phyloP scores from a whole-genome alignment of 306 rosid species.

The Lotus japonicus region DNA sequence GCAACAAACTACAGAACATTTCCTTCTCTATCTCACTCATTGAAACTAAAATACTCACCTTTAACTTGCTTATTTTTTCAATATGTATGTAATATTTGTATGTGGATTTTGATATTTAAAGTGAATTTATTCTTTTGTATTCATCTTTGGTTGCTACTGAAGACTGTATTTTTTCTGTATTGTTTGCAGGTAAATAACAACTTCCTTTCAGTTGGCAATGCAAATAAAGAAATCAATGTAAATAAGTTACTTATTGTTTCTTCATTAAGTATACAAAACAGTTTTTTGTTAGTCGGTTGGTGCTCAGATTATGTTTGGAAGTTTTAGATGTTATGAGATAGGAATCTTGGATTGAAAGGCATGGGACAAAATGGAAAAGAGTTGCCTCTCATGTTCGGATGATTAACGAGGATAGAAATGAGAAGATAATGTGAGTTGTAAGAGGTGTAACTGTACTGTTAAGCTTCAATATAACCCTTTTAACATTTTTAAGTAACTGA shows the following conservation, averaged over 20 bases:
- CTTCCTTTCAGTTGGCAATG: slow-evolving; percentile 92
- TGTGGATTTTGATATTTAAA: neutral
- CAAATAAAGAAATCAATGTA: slow-evolving; percentile 86
- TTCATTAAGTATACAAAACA: neutral
- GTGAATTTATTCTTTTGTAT: neutral
- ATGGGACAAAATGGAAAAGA: neutral
- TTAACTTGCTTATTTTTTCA: slow-evolving; percentile 17
- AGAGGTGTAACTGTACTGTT: neutral
- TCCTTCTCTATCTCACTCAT: neutral
- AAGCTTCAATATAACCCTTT: neutral
- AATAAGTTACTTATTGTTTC: slow-evolving; percentile 16
- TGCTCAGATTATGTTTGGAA: neutral
- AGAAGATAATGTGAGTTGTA: neutral
- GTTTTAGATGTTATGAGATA: neutral
- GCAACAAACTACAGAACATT: slow-evolving; percentile 15
- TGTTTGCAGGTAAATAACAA: slow-evolving; percentile 92
- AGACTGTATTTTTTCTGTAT: slow-evolving; percentile 7
- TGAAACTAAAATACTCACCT: slow-evolving; percentile 1
- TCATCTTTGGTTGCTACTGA: slow-evolving; percentile 20
- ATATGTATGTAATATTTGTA: neutral
- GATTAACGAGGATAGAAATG: slow-evolving; percentile 1
- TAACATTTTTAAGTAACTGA: neutral
- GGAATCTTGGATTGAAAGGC: neutral
- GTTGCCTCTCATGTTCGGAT: neutral
- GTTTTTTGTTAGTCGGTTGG: neutral